Conservation (phyloP, 768 basidiomycete genomes). For the Calvatia gigantea region DNA sequence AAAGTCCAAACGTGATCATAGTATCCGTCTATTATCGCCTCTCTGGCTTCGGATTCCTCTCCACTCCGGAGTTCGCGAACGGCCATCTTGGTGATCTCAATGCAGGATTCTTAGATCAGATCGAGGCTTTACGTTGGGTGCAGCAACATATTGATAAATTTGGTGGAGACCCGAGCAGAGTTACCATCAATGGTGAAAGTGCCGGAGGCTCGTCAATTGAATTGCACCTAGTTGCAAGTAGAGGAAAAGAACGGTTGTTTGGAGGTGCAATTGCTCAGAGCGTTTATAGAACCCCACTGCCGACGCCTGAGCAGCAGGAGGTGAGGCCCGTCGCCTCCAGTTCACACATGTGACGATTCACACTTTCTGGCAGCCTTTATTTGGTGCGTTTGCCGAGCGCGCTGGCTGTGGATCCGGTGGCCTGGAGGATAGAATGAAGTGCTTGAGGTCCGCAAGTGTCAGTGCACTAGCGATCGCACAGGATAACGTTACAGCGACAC, state of each 20-base stretch:
- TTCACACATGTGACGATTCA: too few relatives aligned
- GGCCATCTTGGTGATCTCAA: slow-evolving; percentile 44
- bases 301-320: slow-evolving; percentile 47
- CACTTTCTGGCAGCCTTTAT: too few relatives aligned
- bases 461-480: slow-evolving; percentile 53
- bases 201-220: slow-evolving; percentile 55
- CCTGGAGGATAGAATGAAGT: slow-evolving; percentile 34
- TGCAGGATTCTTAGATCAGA: slow-evolving; percentile 56
- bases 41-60: slow-evolving; percentile 60
- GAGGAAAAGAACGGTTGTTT: slow-evolving; percentile 36
- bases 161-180: slow-evolving; percentile 57
- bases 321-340: slow-evolving; percentile 27
- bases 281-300: slow-evolving; percentile 49
- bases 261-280: slow-evolving; percentile 59
- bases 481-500: slow-evolving; percentile 39
- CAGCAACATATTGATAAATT: slow-evolving; percentile 57
- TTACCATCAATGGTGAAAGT: slow-evolving; percentile 62
- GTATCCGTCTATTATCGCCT: slow-evolving; percentile 69
- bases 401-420: slow-evolving; percentile 46
- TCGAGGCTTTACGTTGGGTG: slow-evolving; percentile 62
- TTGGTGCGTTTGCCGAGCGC: slow-evolving; percentile 44
- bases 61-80: slow-evolving; percentile 42
- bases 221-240: slow-evolving; percentile 51
- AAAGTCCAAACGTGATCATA: slow-evolving; percentile 57
- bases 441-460: slow-evolving; percentile 47